Evolutionary conservation across 805 yeast species (phyloP), one percentile per base, ranked within the genome.

Genomic region (Ogataea methylovora): DNA sequence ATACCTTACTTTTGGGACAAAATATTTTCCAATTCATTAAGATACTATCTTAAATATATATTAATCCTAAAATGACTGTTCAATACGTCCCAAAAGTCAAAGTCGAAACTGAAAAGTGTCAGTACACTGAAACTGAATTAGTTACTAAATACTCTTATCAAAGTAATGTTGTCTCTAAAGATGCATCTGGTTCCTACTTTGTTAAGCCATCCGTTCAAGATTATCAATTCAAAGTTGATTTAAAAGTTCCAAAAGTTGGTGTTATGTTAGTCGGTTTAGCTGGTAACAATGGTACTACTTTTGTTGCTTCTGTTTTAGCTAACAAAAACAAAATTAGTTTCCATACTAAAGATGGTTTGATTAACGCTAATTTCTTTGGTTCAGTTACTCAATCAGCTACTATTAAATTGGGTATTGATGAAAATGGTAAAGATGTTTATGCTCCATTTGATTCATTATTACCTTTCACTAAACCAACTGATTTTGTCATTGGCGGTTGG

Each of bases 271-370:
- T 88, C 24, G 97, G 97, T 48, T 70, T 88, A 45, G 97, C 97
- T 49, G 97, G 97, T 61, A 88, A 88, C 70, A 88, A 88, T 55
- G 97, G 97, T 60, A 73, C 96, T 39, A 88, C 97, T 11, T 70
- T 90, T 44, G 75, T 87, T 35, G 87, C 90, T 29, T 80, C 96
- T 8, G 69, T 79, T 33, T 73, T 83, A 45, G 95, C 97, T 40
- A 88, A 88, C 69, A 85, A 80, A 51, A 71, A 84, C 57, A 71
- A 83, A 42, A 58, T 88, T 43, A 61, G 74, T 33, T 88, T 88
- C 66, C 77, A 84, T 54, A 86, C 83, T 49, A 87, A 86, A 63
- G 79, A 78, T 36, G 95, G 95, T 34, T 69, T 67, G 18, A 69
- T 76, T 31, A 68, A 69, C 43, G 70, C 79, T 37, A 88, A 87